phyloP scores from a whole-genome alignment of 371 early-diverging fungal genomes.

The Smittium culicis region DNA sequence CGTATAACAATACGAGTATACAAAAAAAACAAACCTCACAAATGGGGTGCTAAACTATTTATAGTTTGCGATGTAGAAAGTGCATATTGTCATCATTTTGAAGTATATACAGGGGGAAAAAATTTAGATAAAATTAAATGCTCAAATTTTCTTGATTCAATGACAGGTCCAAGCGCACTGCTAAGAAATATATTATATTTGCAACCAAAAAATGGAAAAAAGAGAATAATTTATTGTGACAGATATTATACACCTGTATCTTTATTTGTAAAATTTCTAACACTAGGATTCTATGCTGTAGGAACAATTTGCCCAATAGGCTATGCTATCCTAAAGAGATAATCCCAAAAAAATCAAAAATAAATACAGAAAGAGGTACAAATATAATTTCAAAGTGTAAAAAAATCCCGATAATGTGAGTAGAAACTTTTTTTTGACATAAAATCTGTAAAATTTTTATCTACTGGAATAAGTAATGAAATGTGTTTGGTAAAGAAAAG shows the following conservation, averaged over 20 bases:
- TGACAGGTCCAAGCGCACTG: neutral
- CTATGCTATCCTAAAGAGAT: neutral
- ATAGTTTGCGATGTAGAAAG: conserved; percentile 2
- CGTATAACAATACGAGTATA: neutral
- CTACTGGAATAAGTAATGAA: neutral
- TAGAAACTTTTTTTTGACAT: neutral
- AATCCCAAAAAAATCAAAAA: neutral
- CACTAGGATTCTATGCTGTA: neutral
- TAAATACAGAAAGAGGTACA: neutral
- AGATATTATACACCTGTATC: neutral
- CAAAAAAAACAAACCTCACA: neutral
- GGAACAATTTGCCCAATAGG: neutral
- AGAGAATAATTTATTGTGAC: neutral
- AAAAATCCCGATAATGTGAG: neutral
- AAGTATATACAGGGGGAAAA: neutral
- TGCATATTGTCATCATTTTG: neutral
- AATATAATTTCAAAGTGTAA: neutral
- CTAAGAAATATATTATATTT: neutral
- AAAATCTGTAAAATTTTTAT: neutral
- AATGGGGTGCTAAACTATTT: conserved; percentile 1
- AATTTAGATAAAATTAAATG: neutral
- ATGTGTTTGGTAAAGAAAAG: neutral
- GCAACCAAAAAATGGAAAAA: neutral
- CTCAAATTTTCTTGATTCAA: neutral
- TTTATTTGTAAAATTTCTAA: neutral